A percentile compares a stretch with the other conserved stretches of the same genome.
These are phyloP conservation scores for Agaricus bisporus DNA, from an alignment of 768 basidiomycete species.

Conservation along the genomic window DNA sequence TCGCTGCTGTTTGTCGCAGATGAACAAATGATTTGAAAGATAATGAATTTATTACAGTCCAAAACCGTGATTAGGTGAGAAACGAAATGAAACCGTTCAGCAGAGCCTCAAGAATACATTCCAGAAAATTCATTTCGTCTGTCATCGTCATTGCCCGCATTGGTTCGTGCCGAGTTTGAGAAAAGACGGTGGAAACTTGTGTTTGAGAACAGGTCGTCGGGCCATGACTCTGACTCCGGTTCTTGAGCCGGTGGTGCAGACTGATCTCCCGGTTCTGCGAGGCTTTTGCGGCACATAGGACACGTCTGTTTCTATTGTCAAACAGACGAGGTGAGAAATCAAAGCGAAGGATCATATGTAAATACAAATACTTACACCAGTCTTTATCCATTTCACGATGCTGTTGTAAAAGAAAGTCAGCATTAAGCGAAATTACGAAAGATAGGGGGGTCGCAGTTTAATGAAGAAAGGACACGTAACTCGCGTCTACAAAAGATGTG, in stretches of 20 bases:
- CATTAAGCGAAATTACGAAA: not conserved
- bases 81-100: not conserved
- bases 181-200: not conserved
- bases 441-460: not conserved
- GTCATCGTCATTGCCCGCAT: not conserved
- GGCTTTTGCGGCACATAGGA: conserved; percentile 13
- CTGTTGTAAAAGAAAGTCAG: conserved; percentile 23
- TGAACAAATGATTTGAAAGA: no score
- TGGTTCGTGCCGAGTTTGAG: not conserved
- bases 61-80: not conserved
- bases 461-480: conserved; percentile 26
- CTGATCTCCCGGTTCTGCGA: conserved; percentile 11
- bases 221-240: not conserved
- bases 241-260: not conserved
- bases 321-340: not conserved
- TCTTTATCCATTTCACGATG: conserved; percentile 57
- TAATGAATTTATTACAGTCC: not conserved
- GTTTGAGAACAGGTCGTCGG: not conserved
- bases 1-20: no score
- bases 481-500: conserved; percentile 82
- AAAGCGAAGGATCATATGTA: conserved; percentile 8
- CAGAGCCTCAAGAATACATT: conserved; percentile 49
- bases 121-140: conserved; percentile 34
- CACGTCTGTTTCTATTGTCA: conserved; percentile 10
- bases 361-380: conserved; percentile 36